Evolutionary conservation across 305 asterid genomes (phyloP), one percentile per base, ranked within the genome.

Genomic region (Fraxinus latifolia): DNA sequence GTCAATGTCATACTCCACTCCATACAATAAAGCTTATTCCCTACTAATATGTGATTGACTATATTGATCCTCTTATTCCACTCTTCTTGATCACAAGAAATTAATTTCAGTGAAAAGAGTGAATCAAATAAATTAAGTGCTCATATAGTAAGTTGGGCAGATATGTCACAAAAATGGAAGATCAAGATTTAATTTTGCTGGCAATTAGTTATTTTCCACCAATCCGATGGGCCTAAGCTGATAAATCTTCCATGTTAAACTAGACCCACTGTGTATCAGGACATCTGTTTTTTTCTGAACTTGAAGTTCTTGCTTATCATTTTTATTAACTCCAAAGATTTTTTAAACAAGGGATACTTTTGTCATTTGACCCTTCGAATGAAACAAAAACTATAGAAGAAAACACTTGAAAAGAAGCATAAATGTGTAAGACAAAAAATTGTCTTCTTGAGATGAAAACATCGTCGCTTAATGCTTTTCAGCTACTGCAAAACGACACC

Each of bases 381-480:
- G 36, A 25, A 27, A 67, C 34, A 67, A 27, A 67, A 67, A 4
- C 36, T 27, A 67, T 27, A 27, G 19, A 27, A 25, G 19, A 67
- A 11, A 67, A 27, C 33, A 27, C 3, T 15, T 9, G 73, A 62
- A 67, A 60, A 11, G 7, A 27, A 25, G 36, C n/a, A 2, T 67
- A 25, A 67, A 67, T 67, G 74, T 27, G 5, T 7, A 67, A 67
- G 74, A 23, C 77, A 60, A 14, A 23, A 3, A 42, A 39, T 34
- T 71, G 37, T 84, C 80, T 36, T 77, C 39, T 29, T 39, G 58
- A 32, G 84, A 67, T 23, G 77, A 73, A 58, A 71, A 81, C 17
- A 58, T 74, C 60, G 32, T 73, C 68, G 39, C 34, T 31, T 36
- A 47, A 42, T 47, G 25, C 23, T 27, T 36, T 42, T 25, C 70